These are phyloP conservation scores for Penicillium sp. DNA, from an alignment of 2,329 filamentous ascomycete genomes.

Conservation along the genomic window DNA sequence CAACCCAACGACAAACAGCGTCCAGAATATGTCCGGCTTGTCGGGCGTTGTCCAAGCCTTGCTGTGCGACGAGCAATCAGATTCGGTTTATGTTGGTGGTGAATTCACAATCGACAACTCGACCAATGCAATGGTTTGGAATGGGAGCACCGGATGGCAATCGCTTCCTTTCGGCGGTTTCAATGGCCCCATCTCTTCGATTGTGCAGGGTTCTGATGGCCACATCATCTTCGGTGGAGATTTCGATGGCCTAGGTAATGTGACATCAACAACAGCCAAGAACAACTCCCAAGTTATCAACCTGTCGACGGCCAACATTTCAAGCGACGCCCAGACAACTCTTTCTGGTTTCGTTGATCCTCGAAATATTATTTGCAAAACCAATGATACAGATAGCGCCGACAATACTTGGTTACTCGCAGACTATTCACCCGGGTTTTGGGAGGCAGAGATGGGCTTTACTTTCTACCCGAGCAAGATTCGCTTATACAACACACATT, in stretches of 20 bases:
- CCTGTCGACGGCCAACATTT: conserved; percentile 71
- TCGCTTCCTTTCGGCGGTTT: conserved; percentile 89
- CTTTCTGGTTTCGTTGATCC: conserved; percentile 69
- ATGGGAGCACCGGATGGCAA: conserved; percentile 63
- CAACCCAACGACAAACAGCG: conserved; percentile 64
- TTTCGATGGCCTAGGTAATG: conserved; percentile 74
- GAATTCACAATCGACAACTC: conserved; percentile 76
- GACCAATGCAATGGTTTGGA: conserved; percentile 86
- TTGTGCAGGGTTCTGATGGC: conserved; percentile 72
- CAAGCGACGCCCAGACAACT: conserved; percentile 58
- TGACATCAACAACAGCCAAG: conserved; percentile 46
- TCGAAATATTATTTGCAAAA: conserved; percentile 77
- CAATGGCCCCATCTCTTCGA: conserved; percentile 86
- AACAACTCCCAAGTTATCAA: conserved; percentile 76
- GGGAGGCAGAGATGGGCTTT: conserved; percentile 78
- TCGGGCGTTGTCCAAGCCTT: conserved; percentile 78
- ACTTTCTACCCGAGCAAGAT: conserved; percentile 84
- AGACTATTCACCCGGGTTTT: conserved; percentile 72
- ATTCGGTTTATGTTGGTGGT: conserved; percentile 87
- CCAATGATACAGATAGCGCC: conserved; percentile 60
- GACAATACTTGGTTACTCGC: conserved; percentile 79
- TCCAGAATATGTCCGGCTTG: conserved; percentile 75
- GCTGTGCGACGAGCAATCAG: conserved; percentile 71
- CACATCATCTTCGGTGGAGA: conserved; percentile 89
- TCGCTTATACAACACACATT: conserved; percentile 80